Evolutionary conservation across 805 yeast species (phyloP), one percentile per base, ranked within the genome.

Genomic region (Candida odintsovae): DNA sequence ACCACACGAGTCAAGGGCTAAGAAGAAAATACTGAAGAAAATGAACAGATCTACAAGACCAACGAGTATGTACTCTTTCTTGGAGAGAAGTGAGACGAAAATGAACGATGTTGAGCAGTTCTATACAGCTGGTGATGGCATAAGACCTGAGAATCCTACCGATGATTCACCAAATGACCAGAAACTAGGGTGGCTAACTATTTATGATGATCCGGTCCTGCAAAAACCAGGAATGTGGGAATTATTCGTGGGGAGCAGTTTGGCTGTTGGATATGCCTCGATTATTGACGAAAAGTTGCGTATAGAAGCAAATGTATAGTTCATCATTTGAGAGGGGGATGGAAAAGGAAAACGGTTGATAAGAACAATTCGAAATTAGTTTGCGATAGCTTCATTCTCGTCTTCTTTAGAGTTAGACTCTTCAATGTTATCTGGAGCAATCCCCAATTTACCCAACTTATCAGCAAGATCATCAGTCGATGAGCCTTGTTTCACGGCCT

Each of bases 101-200:
- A 33, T 33, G 36, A 16, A 33, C 13, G 20, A 33, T 33, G 36
- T 33, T 33, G 36, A 33, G 6, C 36, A 33, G 16, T 59, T 48
- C 35, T 58, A 52, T 47, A 39, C 50, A 7, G 71, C 80, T 1
- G 78, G 79, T n/a, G 86, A 81, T 61, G 86, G 86, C 2, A 64
- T 80, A 6, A 62, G 67, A 29, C 67, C 63, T 42, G 47, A 45
- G 50, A 69, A 70, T 44, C 81, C 85, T 0, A 66, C 66, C 13
- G 87, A 82, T 59, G 87, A 82, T 59, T 67, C 75, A 4, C 86
- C 86, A 0, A 78, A 76, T 57, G 79, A 76, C 41, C 71, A 67
- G 46, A 82, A 80, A 54, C 52, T 80, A 29, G 87, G 87, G 0
- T 82, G 87, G 87, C 61, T 82, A 3, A 80, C 86, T 0, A 65